Evolutionary conservation across 345 rosid genomes (phyloP).

Genomic region (Eucalyptus sp.): DNA sequence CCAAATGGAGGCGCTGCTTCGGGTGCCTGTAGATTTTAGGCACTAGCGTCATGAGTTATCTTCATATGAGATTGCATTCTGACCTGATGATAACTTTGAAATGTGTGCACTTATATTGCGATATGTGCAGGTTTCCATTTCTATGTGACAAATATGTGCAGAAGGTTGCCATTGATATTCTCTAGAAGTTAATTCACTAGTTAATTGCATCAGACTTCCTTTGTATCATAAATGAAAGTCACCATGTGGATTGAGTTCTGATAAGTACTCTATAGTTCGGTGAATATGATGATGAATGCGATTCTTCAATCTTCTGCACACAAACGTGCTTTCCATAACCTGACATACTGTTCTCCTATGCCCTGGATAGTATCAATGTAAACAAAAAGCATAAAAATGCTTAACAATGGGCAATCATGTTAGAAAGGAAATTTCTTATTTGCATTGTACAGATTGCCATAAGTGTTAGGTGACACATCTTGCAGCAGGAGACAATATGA

Average conservation of each 20-base stretch:
- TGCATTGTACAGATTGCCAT: too few relatives aligned
- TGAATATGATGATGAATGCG: background rate
- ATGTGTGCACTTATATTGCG: background rate
- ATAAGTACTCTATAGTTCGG: background rate
- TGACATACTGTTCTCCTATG: background rate
- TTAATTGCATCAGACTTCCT: background rate
- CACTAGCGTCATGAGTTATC: background rate
- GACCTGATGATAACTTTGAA: background rate
- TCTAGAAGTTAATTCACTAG: background rate
- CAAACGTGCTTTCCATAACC: background rate
- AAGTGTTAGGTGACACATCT: too few relatives aligned
- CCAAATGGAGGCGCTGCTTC: background rate
- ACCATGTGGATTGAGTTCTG: background rate
- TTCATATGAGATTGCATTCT: background rate
- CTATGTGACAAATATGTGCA: background rate
- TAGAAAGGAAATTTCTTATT: too few relatives aligned
- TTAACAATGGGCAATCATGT: too few relatives aligned
- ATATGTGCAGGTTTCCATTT: background rate
- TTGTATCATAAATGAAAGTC: background rate
- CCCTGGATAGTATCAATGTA: constrained; percentile 38
- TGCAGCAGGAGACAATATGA: too few relatives aligned
- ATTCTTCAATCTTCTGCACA: background rate
- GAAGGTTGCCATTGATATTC: background rate
- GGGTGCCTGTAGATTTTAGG: background rate
- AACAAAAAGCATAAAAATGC: constrained; percentile 18